These are phyloP conservation scores for Zea mays DNA, from an alignment of 176 grass and related monocot species.

Conservation along the genomic window Zm-B73-REFERENCE-NAM-5.0 NC_050097.1:16994501-16995000, in stretches of 20 bases:
- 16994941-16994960: not conserved
- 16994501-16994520: conserved; percentile 42
- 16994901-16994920: not conserved
- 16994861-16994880: not conserved
- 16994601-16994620: conserved; percentile 23
- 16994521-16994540: conserved; percentile 44
- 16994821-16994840: not conserved
- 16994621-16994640: not conserved
- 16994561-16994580: conserved; percentile 99
- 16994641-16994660: not conserved
- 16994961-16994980: not conserved
- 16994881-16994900: not conserved
- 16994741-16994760: not conserved
- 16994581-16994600: conserved; percentile 19
- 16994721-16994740: not conserved
- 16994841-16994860: not conserved
- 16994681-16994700: not conserved
- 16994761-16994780: conserved; percentile 18
- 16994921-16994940: not conserved
- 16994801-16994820: not conserved
- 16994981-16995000: not conserved
- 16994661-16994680: not conserved
- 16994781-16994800: not conserved
- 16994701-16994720: not conserved
- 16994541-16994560: conserved; percentile 85